These are phyloP conservation scores for Rhexocercosporidium sp. DNA, from an alignment of 2,329 filamentous ascomycete species.

Conservation along the genomic window DNA sequence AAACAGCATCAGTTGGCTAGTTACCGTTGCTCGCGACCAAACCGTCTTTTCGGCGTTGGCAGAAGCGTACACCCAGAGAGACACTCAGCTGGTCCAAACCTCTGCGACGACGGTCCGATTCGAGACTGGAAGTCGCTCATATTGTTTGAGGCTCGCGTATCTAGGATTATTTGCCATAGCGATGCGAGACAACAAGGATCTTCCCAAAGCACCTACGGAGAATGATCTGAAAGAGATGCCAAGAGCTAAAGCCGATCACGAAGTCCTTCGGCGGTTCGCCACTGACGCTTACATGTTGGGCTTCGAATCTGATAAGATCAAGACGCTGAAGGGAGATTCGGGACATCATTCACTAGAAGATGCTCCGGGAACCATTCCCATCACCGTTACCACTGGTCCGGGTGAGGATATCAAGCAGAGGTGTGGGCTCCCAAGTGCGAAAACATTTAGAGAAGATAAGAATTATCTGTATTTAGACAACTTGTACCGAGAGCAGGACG, in stretches of 20 bases:
- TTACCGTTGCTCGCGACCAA: conserved; percentile 14
- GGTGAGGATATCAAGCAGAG: conserved; percentile 21
- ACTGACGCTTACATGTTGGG: conserved; percentile 20
- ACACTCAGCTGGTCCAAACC: conserved; percentile 23
- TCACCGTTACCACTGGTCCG: conserved; percentile 20
- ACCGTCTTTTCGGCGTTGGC: conserved; percentile 20
- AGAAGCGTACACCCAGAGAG: conserved; percentile 7
- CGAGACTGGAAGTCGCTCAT: neutral
- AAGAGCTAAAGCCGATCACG: conserved; percentile 21
- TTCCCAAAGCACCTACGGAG: conserved; percentile 18
- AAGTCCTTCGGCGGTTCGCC: conserved; percentile 25
- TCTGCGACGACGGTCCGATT: conserved; percentile 15
- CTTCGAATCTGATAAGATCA: conserved; percentile 26
- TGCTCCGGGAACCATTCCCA: neutral
- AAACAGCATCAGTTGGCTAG: conserved; percentile 24
- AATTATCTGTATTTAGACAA: conserved; percentile 26
- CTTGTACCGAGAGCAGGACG: conserved; percentile 18
- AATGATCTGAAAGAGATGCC: conserved; percentile 26
- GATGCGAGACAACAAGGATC: conserved; percentile 20
- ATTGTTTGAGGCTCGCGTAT: conserved; percentile 24
- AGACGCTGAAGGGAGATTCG: conserved; percentile 6
- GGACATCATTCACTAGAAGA: neutral
- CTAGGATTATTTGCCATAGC: conserved; percentile 19
- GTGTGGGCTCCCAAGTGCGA: conserved; percentile 18
- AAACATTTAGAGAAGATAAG: conserved; percentile 23